Conservation (phyloP, 441 rosid genomes). For the Viola pubescens region DNA sequence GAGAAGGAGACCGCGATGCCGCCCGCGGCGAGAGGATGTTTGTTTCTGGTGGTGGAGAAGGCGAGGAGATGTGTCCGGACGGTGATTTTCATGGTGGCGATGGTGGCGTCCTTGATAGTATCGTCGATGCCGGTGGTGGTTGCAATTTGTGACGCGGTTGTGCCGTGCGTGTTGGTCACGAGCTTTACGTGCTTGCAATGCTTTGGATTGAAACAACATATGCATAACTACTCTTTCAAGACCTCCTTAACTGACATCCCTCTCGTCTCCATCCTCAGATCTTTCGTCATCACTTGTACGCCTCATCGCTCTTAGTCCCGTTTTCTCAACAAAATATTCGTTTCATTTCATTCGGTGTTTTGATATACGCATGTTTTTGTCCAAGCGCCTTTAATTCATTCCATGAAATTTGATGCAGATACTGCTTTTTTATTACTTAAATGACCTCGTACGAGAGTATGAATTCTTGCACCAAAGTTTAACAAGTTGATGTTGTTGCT, state of each 20-base stretch:
- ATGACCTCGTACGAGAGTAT: no score
- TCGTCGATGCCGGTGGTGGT: slow-evolving; percentile 80
- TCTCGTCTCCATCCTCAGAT: slow-evolving; percentile 67
- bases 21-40: slow-evolving; percentile 31
- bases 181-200: slow-evolving; percentile 72
- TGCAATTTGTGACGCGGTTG: slow-evolving; percentile 56
- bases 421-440: no score
- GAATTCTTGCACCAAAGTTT: no score
- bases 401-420: no score
- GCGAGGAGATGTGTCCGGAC: slow-evolving; percentile 55
- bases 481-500: no score
- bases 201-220: slow-evolving; percentile 44
- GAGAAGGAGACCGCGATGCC: slow-evolving; percentile 24
- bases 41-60: slow-evolving; percentile 56
- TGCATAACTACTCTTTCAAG: slow-evolving; percentile 57
- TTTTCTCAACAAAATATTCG: no score
- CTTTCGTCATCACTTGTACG: slow-evolving; percentile 60
- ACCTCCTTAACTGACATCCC: slow-evolving; percentile 77
- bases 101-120: slow-evolving; percentile 74
- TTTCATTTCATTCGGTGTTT: no score
- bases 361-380: no score
- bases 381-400: no score
- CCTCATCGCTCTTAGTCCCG: neutral
- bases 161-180: slow-evolving; percentile 52
- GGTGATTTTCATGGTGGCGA: slow-evolving; percentile 75